Base-by-base conservation (phyloP, 441 rosid genomes). In the Manihot esculenta region DNA sequence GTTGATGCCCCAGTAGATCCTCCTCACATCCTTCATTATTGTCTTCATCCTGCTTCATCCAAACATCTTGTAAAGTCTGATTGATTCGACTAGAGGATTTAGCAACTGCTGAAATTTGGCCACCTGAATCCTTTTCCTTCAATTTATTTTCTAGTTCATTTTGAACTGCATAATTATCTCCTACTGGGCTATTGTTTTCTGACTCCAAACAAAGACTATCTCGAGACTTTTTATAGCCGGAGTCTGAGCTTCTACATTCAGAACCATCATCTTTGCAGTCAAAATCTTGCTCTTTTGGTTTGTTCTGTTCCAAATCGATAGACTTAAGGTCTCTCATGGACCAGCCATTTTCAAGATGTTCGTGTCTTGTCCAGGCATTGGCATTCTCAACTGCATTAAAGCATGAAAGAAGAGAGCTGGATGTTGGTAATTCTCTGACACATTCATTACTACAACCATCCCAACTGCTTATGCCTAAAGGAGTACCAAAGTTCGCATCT, bases 391-490 rank as follows among this genome's bases (percentile, higher is more conserved):
- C 53, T 3, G 68, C 50, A 45, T 73, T 68, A 64, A 71, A 73
- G 64, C 18, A 27, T 1, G 47, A 6, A 10, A 65, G 73, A 66
- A 66, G 69, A 49, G 74, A 71, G 66, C 73, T 71, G 69, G 69
- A 70, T 66, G 6, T 70, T 23, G 50, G n/a, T 21, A 62, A 48
- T 51, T 67, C 33, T 54, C 72, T 57, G 13, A 27, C 38, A 5
- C 14, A 58, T 59, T 44, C 20, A 17, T 54, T 35, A 62, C 26
- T 60, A 69, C 50, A n/a, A 47, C 74, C 64, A 64, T 64, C 72
- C 61, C 47, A 38, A 56, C 51, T 66, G 72, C 74, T 68, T 30
- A 60, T 69, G 67, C 74, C 74, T 27, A 60, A 65, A 66, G 76
- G 68, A 71, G 24, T 64, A 45, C 3, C 54, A 26, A 42, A 65